Evolutionary conservation across 306 rosid species (phyloP), one percentile per base, ranked within the genome.

Genomic region (Senna siamea): DNA sequence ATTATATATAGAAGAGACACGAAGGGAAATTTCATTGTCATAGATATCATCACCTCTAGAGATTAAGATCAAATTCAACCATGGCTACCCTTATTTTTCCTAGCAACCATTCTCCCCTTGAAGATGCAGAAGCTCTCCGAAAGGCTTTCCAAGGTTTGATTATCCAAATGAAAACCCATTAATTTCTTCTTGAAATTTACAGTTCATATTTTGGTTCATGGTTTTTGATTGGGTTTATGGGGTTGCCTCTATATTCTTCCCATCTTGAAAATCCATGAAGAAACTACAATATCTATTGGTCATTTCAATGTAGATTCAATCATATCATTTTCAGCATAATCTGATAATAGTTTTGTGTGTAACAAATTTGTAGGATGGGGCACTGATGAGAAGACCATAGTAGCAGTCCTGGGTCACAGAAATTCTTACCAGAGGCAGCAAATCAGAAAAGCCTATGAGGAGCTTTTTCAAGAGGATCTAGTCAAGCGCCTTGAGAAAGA

Each of bases 401-500:
- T 94, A 76, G 6, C 77, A 22, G 76, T 91, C 38, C 79, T 89
- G 35, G 94, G 89, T 12, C 90, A 88, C n/a, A 91, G 96, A 88
- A 85, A 88, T 77, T 86, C 80, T 1, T 15, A 10, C 23, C 98
- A 91, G 57, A 91, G 94, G 79, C 82, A 80, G 57, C 82, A 86
- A 76, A 93, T 91, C 70, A 93, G 97, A 81, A 72, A 81, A 57
- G 85, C 91, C 48, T 93, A 93, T 19, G 82, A 89, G 20, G 75
- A 78, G 12, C 73, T 81, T n/a, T 93, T 23, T 68, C 84, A 86
- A 47, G 97, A 93, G 73, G 97, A 91, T 84, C 98, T 93, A 48
- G 14, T 93, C 84, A 91, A 85, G 74, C 98, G 97, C 63, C 92
- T 93, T 19, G 97, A 93, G 57, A 86, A 92, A 4, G 98, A 93